These are phyloP conservation scores for Macrolepiota fuliginosa DNA, from an alignment of 768 basidiomycete genomes.

Conservation along the genomic window DNA sequence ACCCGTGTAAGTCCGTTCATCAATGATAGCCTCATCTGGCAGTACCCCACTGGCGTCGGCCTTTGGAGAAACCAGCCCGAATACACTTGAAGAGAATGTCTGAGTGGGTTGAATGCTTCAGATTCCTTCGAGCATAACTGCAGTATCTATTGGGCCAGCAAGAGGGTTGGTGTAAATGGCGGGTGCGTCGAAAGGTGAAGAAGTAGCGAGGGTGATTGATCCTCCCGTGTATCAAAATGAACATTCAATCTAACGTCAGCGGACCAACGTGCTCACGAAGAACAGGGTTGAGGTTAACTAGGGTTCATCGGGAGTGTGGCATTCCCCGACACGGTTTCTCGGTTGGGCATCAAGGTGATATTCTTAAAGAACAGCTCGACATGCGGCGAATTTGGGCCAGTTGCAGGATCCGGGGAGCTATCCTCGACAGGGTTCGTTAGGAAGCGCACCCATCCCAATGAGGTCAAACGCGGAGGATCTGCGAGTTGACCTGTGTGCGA, in stretches of 20 bases:
- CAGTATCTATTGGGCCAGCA: conserved; percentile 4
- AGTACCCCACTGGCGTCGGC: background rate
- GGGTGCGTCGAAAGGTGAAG: conserved; percentile 12
- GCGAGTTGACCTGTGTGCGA: background rate
- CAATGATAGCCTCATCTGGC: background rate
- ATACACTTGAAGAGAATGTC: background rate
- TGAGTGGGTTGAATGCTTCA: background rate
- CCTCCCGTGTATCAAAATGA: conserved; percentile 11
- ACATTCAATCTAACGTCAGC: background rate
- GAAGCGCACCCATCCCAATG: background rate
- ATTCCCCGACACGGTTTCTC: background rate
- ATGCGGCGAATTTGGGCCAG: background rate
- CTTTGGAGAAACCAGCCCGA: background rate
- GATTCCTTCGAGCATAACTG: background rate
- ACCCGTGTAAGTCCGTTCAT: too few relatives aligned
- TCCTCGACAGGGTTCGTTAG: background rate
- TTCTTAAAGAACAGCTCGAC: background rate
- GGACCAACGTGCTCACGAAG: background rate
- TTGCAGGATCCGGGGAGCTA: background rate
- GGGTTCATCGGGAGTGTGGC: background rate
- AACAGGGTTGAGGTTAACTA: background rate
- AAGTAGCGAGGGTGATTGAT: conserved; percentile 23
- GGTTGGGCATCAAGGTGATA: background rate
- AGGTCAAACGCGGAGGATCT: background rate
- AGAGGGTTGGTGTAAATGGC: conserved; percentile 8